Base-by-base conservation (phyloP, 495 filamentous ascomycete species). In the Tuber magnatum region DNA sequence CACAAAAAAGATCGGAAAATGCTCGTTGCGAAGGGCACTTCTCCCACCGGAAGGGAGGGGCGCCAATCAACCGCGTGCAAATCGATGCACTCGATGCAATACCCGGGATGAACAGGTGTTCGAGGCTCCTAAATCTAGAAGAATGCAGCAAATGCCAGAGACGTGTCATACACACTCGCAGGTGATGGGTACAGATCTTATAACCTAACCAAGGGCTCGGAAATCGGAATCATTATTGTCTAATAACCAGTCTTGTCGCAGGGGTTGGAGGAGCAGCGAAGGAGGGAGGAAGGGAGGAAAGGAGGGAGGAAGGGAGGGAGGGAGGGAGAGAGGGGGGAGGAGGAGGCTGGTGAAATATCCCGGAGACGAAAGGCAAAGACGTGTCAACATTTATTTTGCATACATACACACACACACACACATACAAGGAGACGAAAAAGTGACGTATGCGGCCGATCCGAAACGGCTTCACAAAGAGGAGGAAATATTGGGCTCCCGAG, bases 31-130 rank as follows among this genome's bases (percentile, higher is more conserved):
- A 61, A 61, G n/a, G 56, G 71, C 68, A 73, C 61, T 70, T 48
- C 72, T 73, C 76, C 51, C 78, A 79, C 70, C 79, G 43, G 65
- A 68, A 73, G 75, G 76, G 39, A 68, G 56, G 76, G 32, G 71
- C 41, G 28, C 77, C 77, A 79, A 73, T 79, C 51, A 72, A 20
- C 44, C 38, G 65, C 22, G 73, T 48, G 76, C 73, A 61, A 75
- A 79, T 78, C 39, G 73, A 75, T 72, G 65, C 65, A 78, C 69
- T 78, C 40, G 56, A 75, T 75, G 76, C 70, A 69, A 79, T 75
- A 68, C 68, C 78, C 77, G 77, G 77, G 77, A 79, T 79, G 77
- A 79, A 79, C 77, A 79, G 77, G 77, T 79, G 77, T 79, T 79
- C 75, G 72, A 65, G 72, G 32, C 77, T 70, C 72, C 77, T 72